Conservation (phyloP, 1,139 yeast genomes). For the Eremothecium coryli region DNA sequence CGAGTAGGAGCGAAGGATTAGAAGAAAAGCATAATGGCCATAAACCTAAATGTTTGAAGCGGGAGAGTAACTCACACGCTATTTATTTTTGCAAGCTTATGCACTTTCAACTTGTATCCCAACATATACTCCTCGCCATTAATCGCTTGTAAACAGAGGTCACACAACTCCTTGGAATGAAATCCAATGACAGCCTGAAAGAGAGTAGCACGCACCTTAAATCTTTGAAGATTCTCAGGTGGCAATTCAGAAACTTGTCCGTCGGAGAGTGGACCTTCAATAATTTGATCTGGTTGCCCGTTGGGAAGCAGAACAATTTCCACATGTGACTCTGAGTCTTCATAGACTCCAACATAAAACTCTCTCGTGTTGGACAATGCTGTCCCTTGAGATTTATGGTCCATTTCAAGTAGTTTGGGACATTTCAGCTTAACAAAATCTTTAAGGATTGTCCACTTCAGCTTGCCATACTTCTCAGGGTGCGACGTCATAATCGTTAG, state of each 20-base stretch:
- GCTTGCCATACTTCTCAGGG: constrained; percentile 24
- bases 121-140: constrained; percentile 24
- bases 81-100: constrained; percentile 14
- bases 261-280: constrained; percentile 1
- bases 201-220: constrained; percentile 15
- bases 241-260: constrained; percentile 2
- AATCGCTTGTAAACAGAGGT: constrained; percentile 19
- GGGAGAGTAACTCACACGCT: background rate
- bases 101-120: constrained; percentile 22
- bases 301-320: constrained; percentile 10
- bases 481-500: constrained; percentile 9
- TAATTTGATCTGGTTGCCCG: constrained; percentile 4
- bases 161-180: constrained; percentile 25
- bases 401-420: constrained; percentile 20
- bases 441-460: constrained; percentile 29
- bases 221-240: constrained; percentile 1
- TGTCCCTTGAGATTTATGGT: constrained; percentile 7
- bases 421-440: constrained; percentile 29
- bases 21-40: too few relatives aligned
- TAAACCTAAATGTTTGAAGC: too few relatives aligned
- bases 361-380: constrained; percentile 18
- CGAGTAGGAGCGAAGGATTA: too few relatives aligned
- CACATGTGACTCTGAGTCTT: constrained; percentile 21
- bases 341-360: constrained; percentile 31
- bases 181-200: constrained; percentile 29